phyloP scores from a whole-genome alignment of 371 early-diverging fungal genomes.

The Rhizopus arrhizus region DNA sequence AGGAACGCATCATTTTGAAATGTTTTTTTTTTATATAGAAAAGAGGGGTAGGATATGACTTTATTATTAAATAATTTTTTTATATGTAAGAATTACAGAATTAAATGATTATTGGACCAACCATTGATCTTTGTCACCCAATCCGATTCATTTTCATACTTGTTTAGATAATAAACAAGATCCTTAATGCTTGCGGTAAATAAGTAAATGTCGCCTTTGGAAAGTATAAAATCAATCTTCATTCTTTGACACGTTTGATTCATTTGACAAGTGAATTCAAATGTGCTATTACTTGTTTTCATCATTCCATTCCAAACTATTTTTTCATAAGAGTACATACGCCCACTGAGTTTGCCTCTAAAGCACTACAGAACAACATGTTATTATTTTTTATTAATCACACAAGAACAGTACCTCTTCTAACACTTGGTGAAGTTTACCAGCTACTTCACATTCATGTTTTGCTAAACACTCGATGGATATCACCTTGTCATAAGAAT shows the following conservation, averaged over 20 bases:
- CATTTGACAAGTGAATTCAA: slow-evolving; percentile 22
- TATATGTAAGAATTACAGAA: neutral
- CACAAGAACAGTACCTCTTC: slow-evolving; percentile 18
- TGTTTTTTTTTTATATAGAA: no score
- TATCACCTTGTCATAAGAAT: slow-evolving; percentile 4
- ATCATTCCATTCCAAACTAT: slow-evolving; percentile 29
- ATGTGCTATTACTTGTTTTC: neutral
- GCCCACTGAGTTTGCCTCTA: slow-evolving; percentile 23
- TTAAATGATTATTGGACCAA: slow-evolving; percentile 9
- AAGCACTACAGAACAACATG: slow-evolving; percentile 14
- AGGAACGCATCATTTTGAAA: no score
- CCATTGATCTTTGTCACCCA: slow-evolving; percentile 27
- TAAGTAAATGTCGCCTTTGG: slow-evolving; percentile 7
- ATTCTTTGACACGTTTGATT: slow-evolving; percentile 10
- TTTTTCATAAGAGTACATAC: slow-evolving; percentile 30
- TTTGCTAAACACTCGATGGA: slow-evolving; percentile 23
- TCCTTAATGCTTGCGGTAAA: slow-evolving; percentile 14
- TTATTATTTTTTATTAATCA: neutral
- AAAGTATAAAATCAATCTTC: slow-evolving; percentile 16
- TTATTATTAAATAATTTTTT: no score
- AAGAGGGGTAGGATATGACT: no score
- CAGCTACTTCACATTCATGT: slow-evolving; percentile 30
- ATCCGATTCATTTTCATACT: slow-evolving; percentile 26
- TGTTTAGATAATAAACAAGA: slow-evolving; percentile 21
- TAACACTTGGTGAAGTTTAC: slow-evolving; percentile 31